These are phyloP conservation scores for Pseudopyrenochaeta lycopersici DNA, from an alignment of 2,329 filamentous ascomycete genomes.

Conservation along the genomic window DNA sequence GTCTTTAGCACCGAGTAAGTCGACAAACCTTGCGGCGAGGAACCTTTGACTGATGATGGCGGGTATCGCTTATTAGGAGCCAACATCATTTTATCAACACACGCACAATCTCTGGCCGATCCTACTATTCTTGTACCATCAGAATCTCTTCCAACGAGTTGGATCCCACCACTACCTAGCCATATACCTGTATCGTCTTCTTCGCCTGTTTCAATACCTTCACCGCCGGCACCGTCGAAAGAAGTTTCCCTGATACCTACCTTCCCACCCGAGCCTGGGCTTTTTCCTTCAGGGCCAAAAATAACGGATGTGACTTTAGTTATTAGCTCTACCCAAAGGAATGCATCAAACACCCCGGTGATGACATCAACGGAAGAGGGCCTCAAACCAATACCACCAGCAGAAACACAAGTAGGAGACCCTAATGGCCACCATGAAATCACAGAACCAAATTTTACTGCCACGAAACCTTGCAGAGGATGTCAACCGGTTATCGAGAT, in stretches of 20 bases:
- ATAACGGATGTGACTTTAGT: slow-evolving; percentile 5
- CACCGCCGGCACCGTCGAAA: slow-evolving; percentile 4
- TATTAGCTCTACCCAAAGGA: slow-evolving; percentile 3
- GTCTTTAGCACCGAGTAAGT: slow-evolving; percentile 29
- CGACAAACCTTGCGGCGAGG: neutral
- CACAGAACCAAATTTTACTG: slow-evolving; percentile 38
- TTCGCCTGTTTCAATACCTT: slow-evolving; percentile 9
- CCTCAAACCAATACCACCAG: slow-evolving; percentile 33
- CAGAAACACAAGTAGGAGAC: slow-evolving; percentile 31
- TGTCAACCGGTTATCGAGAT: slow-evolving; percentile 41
- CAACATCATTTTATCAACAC: slow-evolving; percentile 9
- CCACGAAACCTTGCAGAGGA: slow-evolving; percentile 34
- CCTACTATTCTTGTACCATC: slow-evolving; percentile 12
- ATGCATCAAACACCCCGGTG: slow-evolving; percentile 6
- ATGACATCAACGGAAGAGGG: slow-evolving; percentile 36
- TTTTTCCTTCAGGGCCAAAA: slow-evolving; percentile 8
- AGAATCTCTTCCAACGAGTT: slow-evolving; percentile 2
- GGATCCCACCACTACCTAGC: slow-evolving; percentile 6
- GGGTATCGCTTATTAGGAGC: slow-evolving; percentile 1
- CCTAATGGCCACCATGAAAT: slow-evolving; percentile 44
- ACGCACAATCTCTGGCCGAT: slow-evolving; percentile 7
- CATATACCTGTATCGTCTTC: neutral
- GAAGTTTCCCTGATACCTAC: slow-evolving; percentile 10
- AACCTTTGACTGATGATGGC: neutral
- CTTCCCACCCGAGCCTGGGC: slow-evolving; percentile 3